Conservation (phyloP, 306 rosid genomes). For the Glycine soja region DNA sequence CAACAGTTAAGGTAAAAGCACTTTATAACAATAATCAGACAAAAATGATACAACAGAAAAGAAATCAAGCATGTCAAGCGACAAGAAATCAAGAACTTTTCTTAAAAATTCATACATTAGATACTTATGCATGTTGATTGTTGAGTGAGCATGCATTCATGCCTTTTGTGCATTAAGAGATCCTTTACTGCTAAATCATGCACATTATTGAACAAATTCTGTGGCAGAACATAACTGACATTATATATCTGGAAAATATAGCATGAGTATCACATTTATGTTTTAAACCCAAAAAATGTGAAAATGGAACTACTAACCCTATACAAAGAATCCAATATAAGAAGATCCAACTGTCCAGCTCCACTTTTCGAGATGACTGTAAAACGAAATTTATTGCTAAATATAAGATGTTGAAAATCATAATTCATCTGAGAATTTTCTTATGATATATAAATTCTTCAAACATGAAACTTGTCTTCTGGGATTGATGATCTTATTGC, state of each 20-base stretch:
- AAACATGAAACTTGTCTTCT: slow-evolving; percentile 8
- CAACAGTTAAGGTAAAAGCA: slow-evolving; percentile 3
- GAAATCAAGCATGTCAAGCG: background rate
- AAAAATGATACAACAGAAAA: slow-evolving; percentile 13
- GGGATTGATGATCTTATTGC: slow-evolving; percentile 25
- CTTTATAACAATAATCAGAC: background rate
- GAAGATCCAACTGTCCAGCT: slow-evolving; percentile 96
- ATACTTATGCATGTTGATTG: slow-evolving; percentile 8
- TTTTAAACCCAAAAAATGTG: slow-evolving; percentile 11
- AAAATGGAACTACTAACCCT: slow-evolving; percentile 63
- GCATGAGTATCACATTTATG: slow-evolving; percentile 6
- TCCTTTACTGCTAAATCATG: background rate
- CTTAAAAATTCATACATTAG: background rate
- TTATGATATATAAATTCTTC: slow-evolving; percentile 16
- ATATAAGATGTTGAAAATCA: slow-evolving; percentile 45
- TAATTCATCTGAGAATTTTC: background rate
- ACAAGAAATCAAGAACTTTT: too few species aligned
- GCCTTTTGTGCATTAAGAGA: slow-evolving; percentile 24
- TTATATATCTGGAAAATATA: slow-evolving; percentile 14
- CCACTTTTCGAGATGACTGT: slow-evolving; percentile 89
- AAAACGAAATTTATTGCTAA: slow-evolving; percentile 43
- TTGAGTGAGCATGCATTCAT: background rate
- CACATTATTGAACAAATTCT: background rate
- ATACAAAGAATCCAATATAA: slow-evolving; percentile 84
- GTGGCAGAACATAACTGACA: slow-evolving; percentile 26